These are phyloP conservation scores for Penicillium sp. DNA, from an alignment of 2,329 filamentous ascomycete species.

Conservation along the genomic window DNA sequence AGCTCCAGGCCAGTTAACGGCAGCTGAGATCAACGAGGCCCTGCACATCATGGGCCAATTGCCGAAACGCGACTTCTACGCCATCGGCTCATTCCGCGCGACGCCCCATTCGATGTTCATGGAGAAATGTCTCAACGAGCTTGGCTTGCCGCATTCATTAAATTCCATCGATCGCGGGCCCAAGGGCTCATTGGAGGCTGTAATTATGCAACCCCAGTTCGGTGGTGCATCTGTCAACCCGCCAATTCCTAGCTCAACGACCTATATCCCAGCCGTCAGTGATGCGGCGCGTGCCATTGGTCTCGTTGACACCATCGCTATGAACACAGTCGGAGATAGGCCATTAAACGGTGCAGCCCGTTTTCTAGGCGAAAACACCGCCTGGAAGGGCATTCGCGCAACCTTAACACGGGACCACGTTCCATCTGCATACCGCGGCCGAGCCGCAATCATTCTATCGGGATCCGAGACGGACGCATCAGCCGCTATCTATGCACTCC, in stretches of 20 bases:
- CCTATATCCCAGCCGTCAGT: constrained; percentile 66
- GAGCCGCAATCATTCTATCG: constrained; percentile 74
- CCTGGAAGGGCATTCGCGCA: constrained; percentile 81
- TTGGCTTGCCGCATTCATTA: constrained; percentile 83
- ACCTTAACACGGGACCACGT: constrained; percentile 80
- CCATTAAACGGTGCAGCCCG: constrained; percentile 19
- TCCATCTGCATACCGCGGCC: constrained; percentile 74
- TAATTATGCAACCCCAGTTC: constrained; percentile 72
- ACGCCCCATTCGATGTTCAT: constrained; percentile 81
- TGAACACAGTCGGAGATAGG: constrained; percentile 46
- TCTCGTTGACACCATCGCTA: constrained; percentile 77
- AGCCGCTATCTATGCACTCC: constrained; percentile 75
- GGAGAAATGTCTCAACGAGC: constrained; percentile 77
- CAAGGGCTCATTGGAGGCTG: constrained; percentile 67
- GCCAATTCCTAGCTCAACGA: constrained; percentile 59
- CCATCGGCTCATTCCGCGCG: constrained; percentile 71
- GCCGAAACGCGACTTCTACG: constrained; percentile 76
- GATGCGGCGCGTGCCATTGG: constrained; percentile 78
- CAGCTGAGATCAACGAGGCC: constrained; percentile 79
- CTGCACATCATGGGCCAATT: constrained; percentile 77
- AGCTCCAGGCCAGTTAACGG: constrained; percentile 81
- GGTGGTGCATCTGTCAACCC: constrained; percentile 81
- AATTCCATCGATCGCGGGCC: constrained; percentile 70
- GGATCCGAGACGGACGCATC: constrained; percentile 73
- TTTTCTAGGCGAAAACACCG: constrained; percentile 77